Evolutionary conservation across 179 eudicot genomes (phyloP), one percentile per base, ranked within the genome.

Genomic region (Corrigiola litoralis): DNA sequence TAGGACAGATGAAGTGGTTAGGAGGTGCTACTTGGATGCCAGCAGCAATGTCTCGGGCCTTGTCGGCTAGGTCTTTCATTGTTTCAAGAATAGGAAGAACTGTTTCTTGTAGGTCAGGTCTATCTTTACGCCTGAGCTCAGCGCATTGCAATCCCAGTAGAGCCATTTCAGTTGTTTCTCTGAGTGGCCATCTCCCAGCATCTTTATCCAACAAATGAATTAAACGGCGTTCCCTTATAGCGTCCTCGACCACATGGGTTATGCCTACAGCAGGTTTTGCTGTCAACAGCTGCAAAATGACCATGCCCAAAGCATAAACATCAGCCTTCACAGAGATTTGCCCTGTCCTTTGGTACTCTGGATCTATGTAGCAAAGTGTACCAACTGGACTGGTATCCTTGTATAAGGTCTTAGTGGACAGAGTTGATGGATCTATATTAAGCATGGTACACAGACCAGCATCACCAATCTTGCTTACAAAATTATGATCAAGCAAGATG

Each of bases 381-480:
- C 94, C 89, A 24, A 79, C 94, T 1, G 80, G 84, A 9, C 77
- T 75, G 1, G 90, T 78, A 58, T 84, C 86, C 20, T 77, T 76
- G 80, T 69, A 77, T 9, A 77, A 33, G 21, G 86, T 74, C 58
- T 68, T 57, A 24, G 47, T 61, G 32, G 73, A 56, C 42, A 58
- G 44, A 10, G 87, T 53, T 17, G 80, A 58, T 21, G 81, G 64
- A 12, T 79, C 87, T 0, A 62, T 16, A 55, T 76, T 61, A 13
- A 90, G 77, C 92, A 87, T 75, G 18, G 85, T 84, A 23, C 92
- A 81, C 36, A 92, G 95, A 52, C 91, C 94, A 34, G 91, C 87
- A 63, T 90, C 97, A 17, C 97, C 89, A 6, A 94, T 94, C 80
- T 90, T 94, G 85, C 96, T 94, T 47, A 87, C 88, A 2, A 81